Evolutionary conservation across 2,329 filamentous ascomycete genomes (phyloP), one percentile per base, ranked within the genome.

Genomic region (Zelopaecilomyces penicillatus): DNA sequence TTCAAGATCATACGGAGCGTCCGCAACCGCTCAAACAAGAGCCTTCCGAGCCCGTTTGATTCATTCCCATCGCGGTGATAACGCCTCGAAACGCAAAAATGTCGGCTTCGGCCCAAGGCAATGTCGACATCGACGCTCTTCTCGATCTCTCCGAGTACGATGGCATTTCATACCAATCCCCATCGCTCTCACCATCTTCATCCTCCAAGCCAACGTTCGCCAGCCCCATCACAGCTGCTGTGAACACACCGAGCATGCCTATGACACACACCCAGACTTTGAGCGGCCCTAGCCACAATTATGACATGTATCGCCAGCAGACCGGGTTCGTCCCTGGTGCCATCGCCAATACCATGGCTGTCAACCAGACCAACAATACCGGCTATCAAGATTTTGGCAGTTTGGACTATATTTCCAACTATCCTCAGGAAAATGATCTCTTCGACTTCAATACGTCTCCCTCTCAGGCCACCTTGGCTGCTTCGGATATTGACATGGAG

Each of bases 291-390:
- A 95, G 88, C 65, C 90, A 96, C 69, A 87, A 95, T 67, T 97
- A 97, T 73, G 87, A 89, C 58, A 82, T 87, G 60, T 94, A 96
- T 71, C 87, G 88, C 69, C 93, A 98, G 64, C 90, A 96, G 71
- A 96, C 93, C 4, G 89, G 90, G 51, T 82, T 96, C 30, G 87
- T 93, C 0, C 83, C 87, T 1, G 89, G 89, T 50, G 90, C 88
- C 42, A 72, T 93, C 51, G 82, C 84, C 36, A 86, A 80, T 65
- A 85, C 90, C 9, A 78, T 93, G 60, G 85, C 86, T 32, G 78
- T 93, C 56, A 89, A 86, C 63, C 75, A 85, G 59, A 60, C 65
- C 37, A 73, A 75, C 58, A 70, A 80, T 55, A 67, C 70, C 37
- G 74, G 73, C 42, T 81, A 75, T 57, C 67, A 74, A 54, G 66